These are phyloP conservation scores for Mycena vulgaris DNA, from an alignment of 768 basidiomycete species.

Conservation along the genomic window DNA sequence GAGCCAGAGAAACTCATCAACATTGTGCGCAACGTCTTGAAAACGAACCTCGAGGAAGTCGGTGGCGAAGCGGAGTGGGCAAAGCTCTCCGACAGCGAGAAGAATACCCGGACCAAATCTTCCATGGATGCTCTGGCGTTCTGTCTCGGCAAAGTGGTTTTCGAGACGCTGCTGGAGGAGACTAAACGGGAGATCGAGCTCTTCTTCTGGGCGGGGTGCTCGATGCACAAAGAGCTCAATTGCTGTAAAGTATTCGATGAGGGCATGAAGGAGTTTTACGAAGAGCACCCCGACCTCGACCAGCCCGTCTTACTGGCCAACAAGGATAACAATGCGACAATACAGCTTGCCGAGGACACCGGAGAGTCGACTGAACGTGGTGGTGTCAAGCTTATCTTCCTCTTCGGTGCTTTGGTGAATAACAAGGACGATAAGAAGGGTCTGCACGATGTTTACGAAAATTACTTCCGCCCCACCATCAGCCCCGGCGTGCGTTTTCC, in stretches of 20 bases:
- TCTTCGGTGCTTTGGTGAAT: conserved; percentile 41
- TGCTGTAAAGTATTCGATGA: conserved; percentile 33
- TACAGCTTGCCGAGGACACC: conserved; percentile 8
- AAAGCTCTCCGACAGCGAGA: conserved; percentile 21
- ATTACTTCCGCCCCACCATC: conserved; percentile 15
- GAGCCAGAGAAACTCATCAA: background rate
- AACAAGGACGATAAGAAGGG: conserved; percentile 49
- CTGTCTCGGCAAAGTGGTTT: conserved; percentile 31
- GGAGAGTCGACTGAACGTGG: conserved; percentile 33
- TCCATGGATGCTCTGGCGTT: conserved; percentile 18
- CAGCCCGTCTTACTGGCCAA: conserved; percentile 39
- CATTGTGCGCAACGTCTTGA: background rate
- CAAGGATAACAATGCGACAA: conserved; percentile 41
- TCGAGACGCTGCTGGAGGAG: background rate
- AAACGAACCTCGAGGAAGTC: background rate
- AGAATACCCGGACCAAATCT: conserved; percentile 2
- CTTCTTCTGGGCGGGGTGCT: too few species aligned
- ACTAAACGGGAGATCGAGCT: conserved; percentile 40
- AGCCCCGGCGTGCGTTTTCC: conserved; percentile 33
- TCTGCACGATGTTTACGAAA: conserved; percentile 31
- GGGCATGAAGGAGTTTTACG: conserved; percentile 33
- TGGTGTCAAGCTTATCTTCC: conserved; percentile 36
- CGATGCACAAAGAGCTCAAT: conserved; percentile 51
- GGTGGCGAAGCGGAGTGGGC: conserved; percentile 27
- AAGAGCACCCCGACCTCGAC: background rate